Evolutionary conservation across 176 grass and related monocot genomes (phyloP).

Genomic region (Saccharum spontaneum): DNA sequence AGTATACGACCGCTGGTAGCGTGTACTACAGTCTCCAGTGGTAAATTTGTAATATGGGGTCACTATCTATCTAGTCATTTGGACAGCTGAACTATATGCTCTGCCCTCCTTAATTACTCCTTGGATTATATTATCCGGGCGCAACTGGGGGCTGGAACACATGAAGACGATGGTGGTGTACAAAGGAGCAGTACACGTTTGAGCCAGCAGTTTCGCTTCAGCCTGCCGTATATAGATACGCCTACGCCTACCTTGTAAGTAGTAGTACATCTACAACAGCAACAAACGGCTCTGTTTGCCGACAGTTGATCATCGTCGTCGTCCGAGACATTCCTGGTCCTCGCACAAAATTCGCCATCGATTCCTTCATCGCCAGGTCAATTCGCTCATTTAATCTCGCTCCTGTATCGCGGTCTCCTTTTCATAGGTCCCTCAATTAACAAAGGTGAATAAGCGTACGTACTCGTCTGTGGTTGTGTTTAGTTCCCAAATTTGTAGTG

Average conservation of each 20-base stretch:
- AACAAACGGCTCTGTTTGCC: too few species aligned
- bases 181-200: neutral
- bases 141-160: too few species aligned
- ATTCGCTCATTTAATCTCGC: neutral
- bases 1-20: neutral
- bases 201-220: neutral
- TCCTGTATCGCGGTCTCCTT: conserved; percentile 19
- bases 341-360: neutral
- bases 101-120: too few species aligned
- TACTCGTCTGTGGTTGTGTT: too few species aligned
- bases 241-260: too few species aligned
- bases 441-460: too few species aligned
- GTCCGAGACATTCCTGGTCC: neutral
- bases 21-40: neutral
- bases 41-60: neutral
- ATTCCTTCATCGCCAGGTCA: neutral
- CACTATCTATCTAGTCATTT: too few species aligned
- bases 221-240: neutral
- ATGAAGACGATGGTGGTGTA: neutral
- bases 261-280: too few species aligned
- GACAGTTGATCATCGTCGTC: neutral
- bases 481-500: too few species aligned
- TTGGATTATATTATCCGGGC: too few species aligned
- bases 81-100: neutral
- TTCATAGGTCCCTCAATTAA: neutral